These are phyloP conservation scores for Penicillium parvum DNA, from an alignment of 495 filamentous ascomycete species.

Conservation along the genomic window DNA sequence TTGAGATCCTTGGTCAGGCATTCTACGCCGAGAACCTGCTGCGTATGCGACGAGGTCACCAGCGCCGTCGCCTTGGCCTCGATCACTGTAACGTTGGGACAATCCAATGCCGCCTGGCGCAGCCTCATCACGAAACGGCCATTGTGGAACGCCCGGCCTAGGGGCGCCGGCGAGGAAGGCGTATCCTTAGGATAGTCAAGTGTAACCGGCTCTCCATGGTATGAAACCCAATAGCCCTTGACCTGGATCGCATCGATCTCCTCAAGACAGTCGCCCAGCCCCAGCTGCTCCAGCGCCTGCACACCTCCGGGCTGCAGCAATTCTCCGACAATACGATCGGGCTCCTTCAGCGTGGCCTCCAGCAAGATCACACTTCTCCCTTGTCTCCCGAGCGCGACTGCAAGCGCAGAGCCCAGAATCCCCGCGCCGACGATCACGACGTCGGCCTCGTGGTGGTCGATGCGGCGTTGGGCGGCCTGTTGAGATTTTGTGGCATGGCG, in stretches of 20 bases:
- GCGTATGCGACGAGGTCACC: constrained; percentile 52
- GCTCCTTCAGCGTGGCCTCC: constrained; percentile 85
- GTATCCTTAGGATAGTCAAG: constrained; percentile 63
- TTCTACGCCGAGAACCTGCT: constrained; percentile 71
- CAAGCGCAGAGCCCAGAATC: constrained; percentile 81
- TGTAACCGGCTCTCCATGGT: constrained; percentile 68
- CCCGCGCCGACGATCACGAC: constrained; percentile 89
- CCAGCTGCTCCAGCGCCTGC: constrained; percentile 72
- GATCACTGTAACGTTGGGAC: constrained; percentile 68
- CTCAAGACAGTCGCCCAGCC: constrained; percentile 77
- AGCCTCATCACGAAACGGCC: constrained; percentile 77
- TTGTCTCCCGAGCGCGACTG: constrained; percentile 80
- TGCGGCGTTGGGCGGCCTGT: constrained; percentile 39
- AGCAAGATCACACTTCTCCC: constrained; percentile 88
- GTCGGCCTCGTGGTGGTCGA: constrained; percentile 59
- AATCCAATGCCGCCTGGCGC: constrained; percentile 58
- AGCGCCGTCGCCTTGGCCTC: constrained; percentile 66
- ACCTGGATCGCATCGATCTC: constrained; percentile 80
- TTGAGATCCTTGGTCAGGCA: constrained; percentile 56
- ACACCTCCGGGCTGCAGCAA: constrained; percentile 91
- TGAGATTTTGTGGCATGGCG: constrained; percentile 24
- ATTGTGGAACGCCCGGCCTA: constrained; percentile 77
- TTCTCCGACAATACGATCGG: constrained; percentile 95
- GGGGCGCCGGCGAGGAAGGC: constrained; percentile 39
- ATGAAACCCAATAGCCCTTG: constrained; percentile 83